Evolutionary conservation across 495 filamentous ascomycete species (phyloP), one percentile per base, ranked within the genome.

Genomic region (Cudoniella acicularis): DNA sequence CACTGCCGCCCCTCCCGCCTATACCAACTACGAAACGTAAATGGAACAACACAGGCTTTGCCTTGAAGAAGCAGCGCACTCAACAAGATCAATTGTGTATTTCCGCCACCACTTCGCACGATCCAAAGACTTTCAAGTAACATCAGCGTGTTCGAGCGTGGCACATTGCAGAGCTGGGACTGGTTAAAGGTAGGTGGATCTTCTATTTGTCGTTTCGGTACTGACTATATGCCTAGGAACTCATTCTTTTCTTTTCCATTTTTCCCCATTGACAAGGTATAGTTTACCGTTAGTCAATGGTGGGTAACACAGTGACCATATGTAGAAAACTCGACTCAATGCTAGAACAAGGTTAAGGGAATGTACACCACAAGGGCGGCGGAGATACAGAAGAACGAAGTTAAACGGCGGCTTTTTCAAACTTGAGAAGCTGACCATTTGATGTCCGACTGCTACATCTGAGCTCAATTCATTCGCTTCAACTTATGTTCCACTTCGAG

Each of bases 211-310:
- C 20, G 20, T 47, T 47, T 47, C 43, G 43, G 20, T 47, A 47
- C 43, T 47, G 43, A 47, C 43, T 47, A 21, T 47, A 47, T 47
- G 43, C 43, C 43, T 47, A 47, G 43, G 43, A 47, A 47, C 43
- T 21, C 20, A 47, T 47, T 47, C 43, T 47, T 47, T 47, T 47
- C 43, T 21, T 21, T 21, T 47, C 20, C 43, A 47, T n/a, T 17
- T 47, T 21, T 36, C 30, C 30, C 30, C 30, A 36, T 36, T 36
- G 30, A 47, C 43, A 17, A 47, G 43, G 20, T 47, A 47, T 47
- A 47, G 13, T 47, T 47, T 17, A 47, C 16, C 43, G 13, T 47
- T 47, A 17, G 13, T 47, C 43, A 21, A 47, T 21, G 43, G 20
- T 47, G 43, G 43, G 20, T 47, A 47, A 47, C 43, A 47, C 30